Conservation (phyloP, 495 filamentous ascomycete genomes). For the Aspergillus funiculosus region DNA sequence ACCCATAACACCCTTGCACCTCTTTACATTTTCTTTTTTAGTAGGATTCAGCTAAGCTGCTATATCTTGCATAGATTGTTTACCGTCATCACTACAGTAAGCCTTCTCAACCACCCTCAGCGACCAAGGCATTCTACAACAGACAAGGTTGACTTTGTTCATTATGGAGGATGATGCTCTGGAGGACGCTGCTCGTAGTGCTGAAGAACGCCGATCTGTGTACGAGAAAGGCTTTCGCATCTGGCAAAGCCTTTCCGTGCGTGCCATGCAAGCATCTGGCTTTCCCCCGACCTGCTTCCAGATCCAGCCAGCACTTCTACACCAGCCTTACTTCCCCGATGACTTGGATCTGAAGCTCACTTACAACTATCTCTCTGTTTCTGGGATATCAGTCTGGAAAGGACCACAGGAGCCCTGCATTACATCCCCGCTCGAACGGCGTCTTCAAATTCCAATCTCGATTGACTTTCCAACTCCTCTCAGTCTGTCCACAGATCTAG, state of each 20-base stretch:
- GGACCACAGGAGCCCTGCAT: not conserved
- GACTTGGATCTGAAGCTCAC: constrained; percentile 2
- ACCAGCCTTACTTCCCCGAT: constrained; percentile 3
- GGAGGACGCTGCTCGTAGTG: not conserved
- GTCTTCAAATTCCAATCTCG: constrained; percentile 4
- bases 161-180: not conserved
- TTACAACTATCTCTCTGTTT: not conserved
- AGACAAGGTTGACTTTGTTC: not conserved
- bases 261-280: not conserved
- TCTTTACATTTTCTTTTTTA: no score
- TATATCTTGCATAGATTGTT: no score
- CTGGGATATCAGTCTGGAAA: constrained; percentile 1
- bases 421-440: constrained; percentile 1
- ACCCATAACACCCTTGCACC: no score
- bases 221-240: constrained; percentile 3
- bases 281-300: constrained; percentile 2
- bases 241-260: constrained; percentile 1
- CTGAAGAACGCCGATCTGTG: not conserved
- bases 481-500: constrained; percentile 1
- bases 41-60: no score
- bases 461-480: not conserved
- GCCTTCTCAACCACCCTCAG: no score
- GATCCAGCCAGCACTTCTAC: constrained; percentile 3
- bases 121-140: no score
- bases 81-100: no score